Evolutionary conservation across 1,139 yeast genomes (phyloP).

Genomic region (Geotrichum phurueaensis): DNA sequence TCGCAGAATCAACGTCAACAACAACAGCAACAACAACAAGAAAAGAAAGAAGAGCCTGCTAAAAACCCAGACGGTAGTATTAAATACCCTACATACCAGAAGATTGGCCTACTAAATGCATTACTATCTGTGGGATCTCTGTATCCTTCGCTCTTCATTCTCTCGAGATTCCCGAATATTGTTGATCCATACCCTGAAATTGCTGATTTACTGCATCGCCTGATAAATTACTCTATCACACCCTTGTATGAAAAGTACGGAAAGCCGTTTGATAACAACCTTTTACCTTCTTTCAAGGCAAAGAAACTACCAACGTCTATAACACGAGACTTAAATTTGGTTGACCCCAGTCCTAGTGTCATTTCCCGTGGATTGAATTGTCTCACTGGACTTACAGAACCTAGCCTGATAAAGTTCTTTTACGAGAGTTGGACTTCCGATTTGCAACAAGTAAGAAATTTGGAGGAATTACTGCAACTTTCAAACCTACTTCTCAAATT

Average conservation of each 20-base stretch:
- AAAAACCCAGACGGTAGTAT: conserved; percentile 21
- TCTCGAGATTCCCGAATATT: conserved; percentile 59
- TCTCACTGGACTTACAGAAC: conserved; percentile 17
- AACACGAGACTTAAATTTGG: conserved; percentile 19
- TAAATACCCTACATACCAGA: conserved; percentile 28
- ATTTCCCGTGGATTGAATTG: conserved; percentile 12
- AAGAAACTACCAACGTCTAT: conserved; percentile 21
- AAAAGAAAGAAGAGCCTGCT: conserved; percentile 18
- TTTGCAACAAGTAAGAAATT: conserved; percentile 38
- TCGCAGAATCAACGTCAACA: conserved; percentile 16
- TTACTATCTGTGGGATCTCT: conserved; percentile 59
- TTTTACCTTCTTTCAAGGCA: conserved; percentile 13
- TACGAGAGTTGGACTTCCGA: conserved; percentile 47
- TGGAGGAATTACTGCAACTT: conserved; percentile 43
- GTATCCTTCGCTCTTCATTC: conserved; percentile 55
- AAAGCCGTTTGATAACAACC: conserved; percentile 1
- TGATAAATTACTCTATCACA: conserved; percentile 47
- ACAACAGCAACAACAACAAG: conserved; percentile 7
- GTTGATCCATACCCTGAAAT: conserved; percentile 52
- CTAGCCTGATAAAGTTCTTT: conserved; percentile 40
- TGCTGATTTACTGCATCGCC: conserved; percentile 43
- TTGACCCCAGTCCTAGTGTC: conserved; percentile 12
- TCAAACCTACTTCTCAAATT: conserved; percentile 50
- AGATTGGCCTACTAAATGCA: conserved; percentile 45
- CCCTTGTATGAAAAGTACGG: conserved; percentile 42